phyloP scores from a whole-genome alignment of 495 filamentous ascomycete genomes.

The Penicillium coprophilum region DNA sequence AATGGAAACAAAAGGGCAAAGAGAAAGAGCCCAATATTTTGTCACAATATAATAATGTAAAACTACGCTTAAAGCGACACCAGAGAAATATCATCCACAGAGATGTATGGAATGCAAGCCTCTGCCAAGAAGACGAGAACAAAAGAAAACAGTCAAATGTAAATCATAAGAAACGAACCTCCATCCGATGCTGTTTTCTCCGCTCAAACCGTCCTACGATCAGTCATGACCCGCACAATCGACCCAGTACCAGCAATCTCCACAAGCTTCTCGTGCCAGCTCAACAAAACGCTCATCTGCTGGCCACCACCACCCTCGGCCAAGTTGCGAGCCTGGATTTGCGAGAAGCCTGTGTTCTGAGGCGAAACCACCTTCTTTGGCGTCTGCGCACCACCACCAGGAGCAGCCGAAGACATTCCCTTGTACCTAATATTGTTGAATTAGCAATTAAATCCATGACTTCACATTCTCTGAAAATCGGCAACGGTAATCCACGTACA shows the following conservation, averaged over 20 bases:
- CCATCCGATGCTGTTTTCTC: conserved; percentile 10
- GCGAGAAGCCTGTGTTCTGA: conserved; percentile 81
- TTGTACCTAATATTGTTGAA: conserved; percentile 60
- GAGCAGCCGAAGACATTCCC: conserved; percentile 64
- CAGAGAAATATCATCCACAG: conserved; percentile 20
- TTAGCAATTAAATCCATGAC: conserved; percentile 11
- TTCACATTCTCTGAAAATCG: not conserved
- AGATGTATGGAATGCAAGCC: conserved; percentile 28
- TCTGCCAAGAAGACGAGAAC: conserved; percentile 27
- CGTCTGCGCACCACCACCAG: conserved; percentile 35
- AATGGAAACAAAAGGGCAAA: conserved; percentile 7
- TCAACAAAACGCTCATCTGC: conserved; percentile 89
- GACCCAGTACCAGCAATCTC: conserved; percentile 83
- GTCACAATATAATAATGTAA: conserved; percentile 34
- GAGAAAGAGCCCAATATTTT: conserved; percentile 18
- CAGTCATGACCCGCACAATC: conserved; percentile 88
- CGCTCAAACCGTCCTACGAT: conserved; percentile 78
- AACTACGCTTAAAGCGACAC: conserved; percentile 31
- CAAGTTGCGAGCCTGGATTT: conserved; percentile 67
- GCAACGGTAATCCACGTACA: conserved; percentile 34
- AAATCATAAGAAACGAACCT: conserved; percentile 13
- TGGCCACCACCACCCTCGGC: conserved; percentile 75
- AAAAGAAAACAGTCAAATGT: conserved; percentile 10
- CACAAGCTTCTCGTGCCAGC: conserved; percentile 95
- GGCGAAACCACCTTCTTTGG: conserved; percentile 62